Evolutionary conservation across 2,329 filamentous ascomycete genomes (phyloP), one percentile per base, ranked within the genome.

Genomic region (Aureobasidium sp.): DNA sequence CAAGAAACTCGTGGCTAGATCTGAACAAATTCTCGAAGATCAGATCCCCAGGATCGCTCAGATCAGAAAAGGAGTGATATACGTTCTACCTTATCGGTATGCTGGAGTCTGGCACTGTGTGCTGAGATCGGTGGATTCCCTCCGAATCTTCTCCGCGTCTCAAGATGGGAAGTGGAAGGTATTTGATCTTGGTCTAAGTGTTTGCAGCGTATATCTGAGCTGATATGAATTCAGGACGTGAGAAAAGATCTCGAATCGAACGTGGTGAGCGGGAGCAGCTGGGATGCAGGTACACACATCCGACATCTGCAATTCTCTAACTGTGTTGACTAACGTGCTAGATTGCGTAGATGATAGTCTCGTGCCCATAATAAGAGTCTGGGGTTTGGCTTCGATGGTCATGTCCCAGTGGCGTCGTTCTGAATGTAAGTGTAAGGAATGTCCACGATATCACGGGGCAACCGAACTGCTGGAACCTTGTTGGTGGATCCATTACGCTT

Each of bases 401-500:
- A 18, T 51, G 13, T 18, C 20, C 25, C 48, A 31, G 48, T 16
- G 33, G 8, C 48, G 16, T 31, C 7, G 4, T 33, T 27, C 16
- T 27, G n/a, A n/a, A n/a, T 51, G 48, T 27, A 25, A 51, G 27
- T 51, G 27, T 51, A 16, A 31, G 25, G 10, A 51, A 8, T 31
- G 27, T 33, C 13, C 3, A 18, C 8, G 33, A 20, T 51, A 51
- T 27, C 18, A 51, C 48, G 27, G 48, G 25, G 48, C 48, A 25
- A 51, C 20, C 29, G 48, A 51, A 18, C 16, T 51, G 48, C 48
- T 51, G 20, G 48, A 51, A 16, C 48, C 48, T 8, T 51, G 48
- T 51, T 51, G 48, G 48, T 51, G 25, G 48, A 51, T 18, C 15
- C 27, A 51, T 31, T 51, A 51, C 33, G 48, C 48, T 51, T 51